Percentiles rank a stretch among this genome's conserved stretches.
Evolutionary conservation across 2,329 filamentous ascomycete genomes (phyloP).

Genomic region (Drechslera avenae): DNA sequence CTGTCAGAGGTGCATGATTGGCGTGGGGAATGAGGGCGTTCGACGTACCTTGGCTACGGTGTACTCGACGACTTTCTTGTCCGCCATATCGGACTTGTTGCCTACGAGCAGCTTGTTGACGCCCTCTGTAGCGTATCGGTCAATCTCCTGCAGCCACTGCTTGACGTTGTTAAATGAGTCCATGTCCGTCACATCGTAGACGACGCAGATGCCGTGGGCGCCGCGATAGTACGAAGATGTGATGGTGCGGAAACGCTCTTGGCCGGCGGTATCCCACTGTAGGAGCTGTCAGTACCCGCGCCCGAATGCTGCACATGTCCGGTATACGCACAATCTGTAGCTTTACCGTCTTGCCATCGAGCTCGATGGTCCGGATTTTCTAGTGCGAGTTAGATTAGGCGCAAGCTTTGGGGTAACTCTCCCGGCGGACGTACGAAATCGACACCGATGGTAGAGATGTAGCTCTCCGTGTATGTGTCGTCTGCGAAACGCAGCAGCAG

Average conservation of each 20-base stretch:
- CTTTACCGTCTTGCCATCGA: constrained; percentile 99
- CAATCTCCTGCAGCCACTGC: constrained; percentile 99
- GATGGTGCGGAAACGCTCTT: constrained; percentile 99
- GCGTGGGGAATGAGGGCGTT: neutral
- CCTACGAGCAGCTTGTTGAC: constrained; percentile 99
- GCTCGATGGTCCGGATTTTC: constrained; percentile 99
- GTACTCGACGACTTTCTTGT: constrained; percentile 99
- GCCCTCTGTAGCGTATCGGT: constrained; percentile 97
- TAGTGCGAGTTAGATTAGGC: constrained; percentile 50
- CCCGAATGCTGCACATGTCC: neutral
- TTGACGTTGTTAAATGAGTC: constrained; percentile 99
- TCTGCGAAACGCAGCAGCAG: constrained; percentile 93
- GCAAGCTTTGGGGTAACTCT: constrained; percentile 39
- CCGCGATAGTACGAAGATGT: constrained; percentile 99
- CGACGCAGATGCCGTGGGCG: constrained; percentile 98
- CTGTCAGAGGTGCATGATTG: constrained; percentile 21
- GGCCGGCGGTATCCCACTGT: constrained; percentile 98
- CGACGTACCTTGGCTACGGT: constrained; percentile 90
- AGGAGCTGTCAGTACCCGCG: constrained; percentile 25
- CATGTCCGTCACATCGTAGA: constrained; percentile 99
- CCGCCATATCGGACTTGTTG: constrained; percentile 99
- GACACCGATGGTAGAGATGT: constrained; percentile 99
- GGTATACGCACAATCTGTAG: constrained; percentile 75
- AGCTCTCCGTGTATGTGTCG: constrained; percentile 94
- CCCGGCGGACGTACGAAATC: constrained; percentile 67